Evolutionary conservation across 495 filamentous ascomycete genomes (phyloP), one percentile per base, ranked within the genome.

Genomic region (Penicillium desertorum): DNA sequence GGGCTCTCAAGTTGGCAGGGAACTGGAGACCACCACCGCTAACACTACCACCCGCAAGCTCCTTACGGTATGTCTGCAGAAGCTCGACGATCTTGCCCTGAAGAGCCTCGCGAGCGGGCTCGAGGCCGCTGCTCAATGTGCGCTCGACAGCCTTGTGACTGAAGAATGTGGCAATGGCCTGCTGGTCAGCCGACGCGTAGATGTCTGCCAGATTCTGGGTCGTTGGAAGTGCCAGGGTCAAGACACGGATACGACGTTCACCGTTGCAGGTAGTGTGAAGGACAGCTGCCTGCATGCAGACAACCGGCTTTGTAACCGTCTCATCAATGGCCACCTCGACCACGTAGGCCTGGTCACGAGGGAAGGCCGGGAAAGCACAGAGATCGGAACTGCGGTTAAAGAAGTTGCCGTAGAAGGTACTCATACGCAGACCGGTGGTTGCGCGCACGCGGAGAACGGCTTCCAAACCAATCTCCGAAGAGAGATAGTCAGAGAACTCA

Each of bases 311-410:
- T n/a, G 86, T 86, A 55, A 98, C 77, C 36, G 85, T 90, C 75
- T 98, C 94, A 70, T 98, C 94, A 59, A 98, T 97, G 8, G 94
- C 93, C 52, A 98, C 95, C 68, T 98, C 94, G 36, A 98, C 94
- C n/a, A 98, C 94, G 68, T 98, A 98, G 45, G 88, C 89, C 67
- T 98, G 94, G 67, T 98, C 94, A 67, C 94, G 85, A 19, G 94
- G 94, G 79, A 98, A 97, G 5, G 95, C 94, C 2, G 93, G 93
- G 81, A 98, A 98, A 22, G 93, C 93, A 68, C 93, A 97, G 47
- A 98, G 86, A 75, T 98, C 95, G 17, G 91, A 96, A 66, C 88
- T 92, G 54, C 94, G 84, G 75, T 98, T 98, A 82, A 98, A 98
- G 76, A 98, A 98, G 74, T 98, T 98, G 59, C 94, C 94, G 73